Conservation (phyloP, 2,329 filamentous ascomycete species). For the Ceratocystis papillata region DNA sequence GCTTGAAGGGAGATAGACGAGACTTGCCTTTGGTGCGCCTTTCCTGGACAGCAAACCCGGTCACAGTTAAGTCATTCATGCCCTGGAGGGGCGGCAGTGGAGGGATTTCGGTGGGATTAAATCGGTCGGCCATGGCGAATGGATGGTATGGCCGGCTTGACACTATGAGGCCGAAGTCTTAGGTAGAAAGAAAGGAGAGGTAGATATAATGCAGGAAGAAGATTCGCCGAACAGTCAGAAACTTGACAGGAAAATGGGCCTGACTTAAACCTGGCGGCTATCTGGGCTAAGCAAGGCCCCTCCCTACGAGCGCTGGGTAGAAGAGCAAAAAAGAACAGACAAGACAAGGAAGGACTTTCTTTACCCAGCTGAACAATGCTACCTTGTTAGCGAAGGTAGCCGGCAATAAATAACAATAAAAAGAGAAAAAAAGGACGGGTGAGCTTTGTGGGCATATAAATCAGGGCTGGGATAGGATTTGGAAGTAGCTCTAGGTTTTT, state of each 20-base stretch:
- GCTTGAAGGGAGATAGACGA: background rate
- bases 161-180: background rate
- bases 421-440: background rate
- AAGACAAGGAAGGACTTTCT: background rate
- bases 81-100: background rate
- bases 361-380: slow-evolving; percentile 2
- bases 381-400: background rate
- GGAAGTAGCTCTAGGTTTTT: background rate
- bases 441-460: background rate
- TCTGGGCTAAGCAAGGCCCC: background rate
- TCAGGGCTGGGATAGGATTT: background rate
- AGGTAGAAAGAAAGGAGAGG: background rate
- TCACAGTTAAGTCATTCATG: slow-evolving; percentile 9
- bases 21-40: slow-evolving; percentile 22
- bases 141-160: background rate
- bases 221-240: background rate
- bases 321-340: background rate
- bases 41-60: slow-evolving; percentile 16
- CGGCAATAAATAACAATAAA: background rate
- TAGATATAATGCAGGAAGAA: slow-evolving; percentile 1
- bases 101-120: background rate
- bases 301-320: background rate
- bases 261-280: slow-evolving; percentile 3
- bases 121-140: slow-evolving; percentile 19
- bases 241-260: background rate